Evolutionary conservation across 2,329 filamentous ascomycete species (phyloP), one percentile per base, ranked within the genome.

Genomic region (Colletotrichum spaethianum): DNA sequence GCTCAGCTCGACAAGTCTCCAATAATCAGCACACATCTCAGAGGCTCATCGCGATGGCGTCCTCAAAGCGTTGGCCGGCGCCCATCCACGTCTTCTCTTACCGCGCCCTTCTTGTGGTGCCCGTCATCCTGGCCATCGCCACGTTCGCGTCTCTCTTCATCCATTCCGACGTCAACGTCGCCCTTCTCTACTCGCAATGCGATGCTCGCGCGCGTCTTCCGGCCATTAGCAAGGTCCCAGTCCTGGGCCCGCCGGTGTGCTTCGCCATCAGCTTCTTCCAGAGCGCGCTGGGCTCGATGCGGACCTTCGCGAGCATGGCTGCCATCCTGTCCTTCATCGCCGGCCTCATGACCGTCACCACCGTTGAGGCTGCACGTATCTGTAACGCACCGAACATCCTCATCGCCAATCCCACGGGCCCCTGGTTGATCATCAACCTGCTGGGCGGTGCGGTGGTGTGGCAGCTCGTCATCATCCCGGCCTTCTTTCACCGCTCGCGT

Each of bases 1-100:
- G 5, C n/a, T 50, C 44, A 59, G 11, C 48, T 44, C 38, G 9
- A 4, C 8, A 9, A 42, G 2, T 14, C 28, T 1, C 23, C 36
- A 4, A 44, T n/a, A 14, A 31, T 38, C 16, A 20, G 28, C 48
- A n/a, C 31, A 31, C 9, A 4, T 14, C 9, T 16, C 26, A 11
- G 11, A 12, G 8, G n/a, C 36, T 11, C n/a, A 18, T 20, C 23
- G 38, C 4, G 1, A 72, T 72, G 69, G 50, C 55, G 28, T 44
- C 70, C 33, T 33, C 66, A 1, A 55, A 64, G 52, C 76, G 77
- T 53, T 78, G 79, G 74, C 80, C 78, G 61, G 82, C 83, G 14
- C 88, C 88, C 20, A 85, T 90, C 66, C 86, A 88, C 42, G 82
- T 84, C 75, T 86, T 90, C 76, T 81, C 85, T 57, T 85, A 89